Conservation (phyloP, 1,139 yeast genomes). For the Suhomyces bolitotheri region DNA sequence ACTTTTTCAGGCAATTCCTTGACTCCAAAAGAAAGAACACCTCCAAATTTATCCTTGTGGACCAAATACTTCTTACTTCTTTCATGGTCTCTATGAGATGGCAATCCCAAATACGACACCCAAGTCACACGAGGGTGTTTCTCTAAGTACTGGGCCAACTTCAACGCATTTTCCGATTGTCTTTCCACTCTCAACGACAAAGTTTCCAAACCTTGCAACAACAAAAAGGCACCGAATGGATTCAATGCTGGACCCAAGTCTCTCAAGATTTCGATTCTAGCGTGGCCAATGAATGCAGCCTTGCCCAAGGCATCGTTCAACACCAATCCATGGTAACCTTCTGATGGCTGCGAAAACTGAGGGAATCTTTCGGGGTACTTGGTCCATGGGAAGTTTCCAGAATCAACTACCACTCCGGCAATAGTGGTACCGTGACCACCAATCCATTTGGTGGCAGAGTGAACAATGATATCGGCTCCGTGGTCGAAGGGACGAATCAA, state of each 20-base stretch:
- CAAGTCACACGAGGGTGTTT: constrained; percentile 70
- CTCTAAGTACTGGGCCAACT: constrained; percentile 77
- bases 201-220: constrained; percentile 91
- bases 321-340: constrained; percentile 88
- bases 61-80: constrained; percentile 77
- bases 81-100: constrained; percentile 79
- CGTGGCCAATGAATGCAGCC: constrained; percentile 75
- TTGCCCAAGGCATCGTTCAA: constrained; percentile 81
- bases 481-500: constrained; percentile 80
- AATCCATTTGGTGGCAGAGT: constrained; percentile 97
- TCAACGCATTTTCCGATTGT: constrained; percentile 81
- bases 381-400: constrained; percentile 91
- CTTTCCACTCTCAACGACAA: constrained; percentile 91
- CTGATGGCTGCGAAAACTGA: constrained; percentile 85
- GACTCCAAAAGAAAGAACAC: constrained; percentile 86
- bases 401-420: constrained; percentile 87
- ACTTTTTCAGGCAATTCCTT: constrained; percentile 55
- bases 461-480: constrained; percentile 84
- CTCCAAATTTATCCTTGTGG: constrained; percentile 71
- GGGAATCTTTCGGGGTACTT: constrained; percentile 86
- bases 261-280: constrained; percentile 83
- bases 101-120: constrained; percentile 92
- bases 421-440: constrained; percentile 97
- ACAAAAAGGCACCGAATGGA: constrained; percentile 85
- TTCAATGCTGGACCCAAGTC: constrained; percentile 88